Conservation (phyloP, 2,329 filamentous ascomycete genomes). For the Sclerotinia nivalis region DNA sequence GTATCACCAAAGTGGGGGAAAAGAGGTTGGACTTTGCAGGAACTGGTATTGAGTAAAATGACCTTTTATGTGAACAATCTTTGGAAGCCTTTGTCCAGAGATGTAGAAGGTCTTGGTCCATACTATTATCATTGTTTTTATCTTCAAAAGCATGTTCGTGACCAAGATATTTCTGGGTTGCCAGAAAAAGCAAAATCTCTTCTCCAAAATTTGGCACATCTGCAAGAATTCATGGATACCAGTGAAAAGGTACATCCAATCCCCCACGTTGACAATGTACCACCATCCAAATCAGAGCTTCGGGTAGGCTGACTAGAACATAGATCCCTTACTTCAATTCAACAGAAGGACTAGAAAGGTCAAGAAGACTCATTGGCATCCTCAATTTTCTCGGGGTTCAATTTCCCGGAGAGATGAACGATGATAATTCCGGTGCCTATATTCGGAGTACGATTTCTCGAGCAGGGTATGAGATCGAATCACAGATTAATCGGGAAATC, state of each 20-base stretch:
- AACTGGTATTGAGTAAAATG: conserved; percentile 42
- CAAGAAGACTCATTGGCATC: conserved; percentile 24
- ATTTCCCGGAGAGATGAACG: conserved; percentile 25
- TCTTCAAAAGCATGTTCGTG: conserved; percentile 31
- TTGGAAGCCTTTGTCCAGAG: conserved; percentile 38
- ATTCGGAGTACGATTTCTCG: conserved; percentile 24
- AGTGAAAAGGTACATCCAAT: conserved; percentile 16
- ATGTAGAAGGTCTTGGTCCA: conserved; percentile 39
- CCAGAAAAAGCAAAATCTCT: conserved; percentile 7
- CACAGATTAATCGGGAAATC: conserved; percentile 1
- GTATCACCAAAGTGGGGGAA: conserved; percentile 37
- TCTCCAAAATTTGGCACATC: conserved; percentile 6
- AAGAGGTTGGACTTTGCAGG: conserved; percentile 42
- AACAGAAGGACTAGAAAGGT: conserved; percentile 20
- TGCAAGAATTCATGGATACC: conserved; percentile 23
- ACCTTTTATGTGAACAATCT: conserved; percentile 42
- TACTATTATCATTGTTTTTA: conserved; percentile 42
- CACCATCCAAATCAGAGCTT: neutral
- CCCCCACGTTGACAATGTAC: too few relatives aligned
- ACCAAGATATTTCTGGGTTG: conserved; percentile 6
- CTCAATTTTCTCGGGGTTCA: conserved; percentile 23
- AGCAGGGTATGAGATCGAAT: conserved; percentile 25
- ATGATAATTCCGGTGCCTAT: conserved; percentile 20
- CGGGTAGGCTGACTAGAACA: conserved; percentile 5
- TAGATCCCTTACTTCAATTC: conserved; percentile 25